Evolutionary conservation across 1,139 yeast genomes (phyloP).

Genomic region (Magnusiomyces sp.): DNA sequence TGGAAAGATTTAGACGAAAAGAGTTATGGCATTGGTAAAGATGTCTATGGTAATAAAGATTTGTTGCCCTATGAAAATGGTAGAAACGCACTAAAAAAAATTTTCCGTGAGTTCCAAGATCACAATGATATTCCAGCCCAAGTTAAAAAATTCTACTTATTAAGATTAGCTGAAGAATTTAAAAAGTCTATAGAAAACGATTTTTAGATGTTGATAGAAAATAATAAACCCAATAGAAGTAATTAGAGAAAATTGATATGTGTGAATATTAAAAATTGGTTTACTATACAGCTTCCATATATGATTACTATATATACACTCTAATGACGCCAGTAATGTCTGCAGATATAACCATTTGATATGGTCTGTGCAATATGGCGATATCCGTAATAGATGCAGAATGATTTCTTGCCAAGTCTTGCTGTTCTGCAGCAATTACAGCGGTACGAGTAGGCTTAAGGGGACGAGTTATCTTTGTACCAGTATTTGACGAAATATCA

Average conservation of each 20-base stretch:
- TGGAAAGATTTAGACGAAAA: slow-evolving; percentile 29
- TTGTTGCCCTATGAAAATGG: slow-evolving; percentile 30
- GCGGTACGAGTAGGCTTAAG: slow-evolving; percentile 27
- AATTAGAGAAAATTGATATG: neutral
- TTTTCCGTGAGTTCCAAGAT: slow-evolving; percentile 21
- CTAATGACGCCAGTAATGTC: slow-evolving; percentile 57
- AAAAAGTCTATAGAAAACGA: slow-evolving; percentile 12
- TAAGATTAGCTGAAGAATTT: slow-evolving; percentile 26
- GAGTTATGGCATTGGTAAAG: slow-evolving; percentile 29
- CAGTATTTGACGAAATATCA: neutral
- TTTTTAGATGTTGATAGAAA: neutral
- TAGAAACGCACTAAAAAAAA: slow-evolving; percentile 21
- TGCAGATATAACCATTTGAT: slow-evolving; percentile 51
- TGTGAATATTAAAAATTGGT: neutral
- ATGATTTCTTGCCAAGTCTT: slow-evolving; percentile 35
- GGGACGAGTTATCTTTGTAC: slow-evolving; percentile 18
- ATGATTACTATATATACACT: slow-evolving; percentile 38
- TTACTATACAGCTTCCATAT: neutral
- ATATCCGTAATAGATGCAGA: slow-evolving; percentile 46
- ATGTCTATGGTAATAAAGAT: slow-evolving; percentile 34
- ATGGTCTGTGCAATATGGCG: slow-evolving; percentile 42
- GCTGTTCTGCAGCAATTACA: slow-evolving; percentile 34
- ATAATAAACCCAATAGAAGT: neutral
- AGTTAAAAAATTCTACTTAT: slow-evolving; percentile 24
- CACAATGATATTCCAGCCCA: slow-evolving; percentile 21